phyloP scores from a whole-genome alignment of 2,329 filamentous ascomycete species.

The Stachybotrys echinatus region DNA sequence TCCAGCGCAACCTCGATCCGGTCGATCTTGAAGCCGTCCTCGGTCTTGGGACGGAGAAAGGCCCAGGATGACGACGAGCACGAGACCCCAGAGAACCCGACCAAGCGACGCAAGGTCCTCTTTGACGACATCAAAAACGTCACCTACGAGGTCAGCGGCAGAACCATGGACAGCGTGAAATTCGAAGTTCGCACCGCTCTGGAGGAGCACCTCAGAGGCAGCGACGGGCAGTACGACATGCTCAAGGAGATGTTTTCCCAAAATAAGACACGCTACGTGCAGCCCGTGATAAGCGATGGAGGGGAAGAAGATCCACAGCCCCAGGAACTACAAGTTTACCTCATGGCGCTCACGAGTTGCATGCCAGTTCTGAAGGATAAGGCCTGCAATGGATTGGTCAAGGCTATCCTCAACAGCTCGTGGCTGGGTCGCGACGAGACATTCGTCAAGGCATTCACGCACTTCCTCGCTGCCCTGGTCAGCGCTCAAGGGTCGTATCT shows the following conservation, averaged over 20 bases:
- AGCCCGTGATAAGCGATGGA: slow-evolving; percentile 34
- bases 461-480: slow-evolving; percentile 66
- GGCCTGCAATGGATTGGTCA: slow-evolving; percentile 54
- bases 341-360: slow-evolving; percentile 58
- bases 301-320: slow-evolving; percentile 41
- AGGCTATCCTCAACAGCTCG: slow-evolving; percentile 52
- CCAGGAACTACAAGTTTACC: slow-evolving; percentile 54
- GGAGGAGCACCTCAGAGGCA: slow-evolving; percentile 50
- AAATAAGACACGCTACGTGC: slow-evolving; percentile 36
- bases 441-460: slow-evolving; percentile 62
- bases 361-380: slow-evolving; percentile 54
- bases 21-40: slow-evolving; percentile 46
- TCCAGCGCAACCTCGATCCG: slow-evolving; percentile 39
- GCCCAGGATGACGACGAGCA: slow-evolving; percentile 36
- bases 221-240: slow-evolving; percentile 56
- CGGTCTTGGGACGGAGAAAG: slow-evolving; percentile 39
- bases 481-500: slow-evolving; percentile 81
- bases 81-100: slow-evolving; percentile 35
- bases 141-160: slow-evolving; percentile 47
- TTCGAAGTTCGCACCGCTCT: slow-evolving; percentile 49
- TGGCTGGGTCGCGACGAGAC: slow-evolving; percentile 61
- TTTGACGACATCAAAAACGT: slow-evolving; percentile 55
- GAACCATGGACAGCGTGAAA: slow-evolving; percentile 51
- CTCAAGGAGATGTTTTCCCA: slow-evolving; percentile 54
- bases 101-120: slow-evolving; percentile 51